Base-by-base conservation (phyloP, 1,284 basidiomycete genomes). In the Rhodofomes roseus region DNA sequence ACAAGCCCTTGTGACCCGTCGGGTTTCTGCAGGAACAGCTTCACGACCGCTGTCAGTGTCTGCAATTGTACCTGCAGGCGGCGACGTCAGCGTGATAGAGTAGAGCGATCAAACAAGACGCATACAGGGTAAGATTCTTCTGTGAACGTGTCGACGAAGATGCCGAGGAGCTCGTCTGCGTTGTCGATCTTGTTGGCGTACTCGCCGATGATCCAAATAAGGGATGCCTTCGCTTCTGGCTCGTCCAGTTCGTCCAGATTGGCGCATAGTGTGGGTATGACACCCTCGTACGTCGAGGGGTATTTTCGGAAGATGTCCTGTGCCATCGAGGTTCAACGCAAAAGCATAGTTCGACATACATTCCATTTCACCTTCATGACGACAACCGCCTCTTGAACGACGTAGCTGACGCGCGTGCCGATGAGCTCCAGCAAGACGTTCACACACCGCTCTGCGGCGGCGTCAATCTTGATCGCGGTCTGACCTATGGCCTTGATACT, bases 181-280 rank as follows among this genome's bases (percentile, higher is more conserved):
- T 99, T 99, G 68, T 96, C 93, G 66, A 98, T 98, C 76, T 95
- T 94, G 73, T 92, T 92, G 14, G 96, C 94, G 71, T 99, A 98
- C 77, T 98, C 95, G 55, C 96, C 96, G 57, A 99, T 91, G 68
- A 99, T 98, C 96, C 96, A 99, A 69, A 99, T 98, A 61, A 99
- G 83, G 8, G 95, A 95, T 0, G 96, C 93, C 73, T 98, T 98
- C 5, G 96, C 96, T 72, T 99, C 97, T 16, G 96, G 96, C 71
- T 99, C 97, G 72, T 99, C 96, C 51, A 99, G 79, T 66, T 96
- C 95, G 65, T 99, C 96, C 25, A 99, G 83, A 69, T 96, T 97
- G 6, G 94, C 89, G 70, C 96, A 99, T 39, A 99, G 78, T 1
- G 92, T 95, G 1, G 94, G 95, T 66, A 99, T 98, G 67, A 98